A percentile compares a stretch with the other conserved stretches of the same genome.
phyloP scores from a whole-genome alignment of 768 basidiomycete species.

The Candolleomyces aberdarensis region DNA sequence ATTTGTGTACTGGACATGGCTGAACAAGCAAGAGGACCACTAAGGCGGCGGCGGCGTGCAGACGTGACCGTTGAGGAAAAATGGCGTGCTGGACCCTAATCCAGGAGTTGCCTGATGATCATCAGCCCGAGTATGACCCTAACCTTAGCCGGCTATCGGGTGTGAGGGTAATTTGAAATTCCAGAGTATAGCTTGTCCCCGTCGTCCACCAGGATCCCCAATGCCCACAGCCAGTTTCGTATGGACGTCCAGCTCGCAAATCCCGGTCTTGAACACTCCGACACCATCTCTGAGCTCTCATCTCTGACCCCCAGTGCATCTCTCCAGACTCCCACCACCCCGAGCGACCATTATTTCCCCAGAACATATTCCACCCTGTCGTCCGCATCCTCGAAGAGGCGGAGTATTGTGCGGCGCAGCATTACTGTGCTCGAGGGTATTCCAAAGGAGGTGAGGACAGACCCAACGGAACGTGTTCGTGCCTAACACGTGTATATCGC shows the following conservation, averaged over 20 bases:
- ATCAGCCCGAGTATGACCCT: not conserved
- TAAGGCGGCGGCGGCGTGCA: conserved; percentile 5
- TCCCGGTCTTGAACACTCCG: conserved; percentile 1
- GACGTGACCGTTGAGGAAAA: not conserved
- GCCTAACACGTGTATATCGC: conserved; percentile 48
- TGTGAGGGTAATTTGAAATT: too few species aligned
- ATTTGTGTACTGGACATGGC: not conserved
- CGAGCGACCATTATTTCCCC: conserved; percentile 1
- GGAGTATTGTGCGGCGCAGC: conserved; percentile 19
- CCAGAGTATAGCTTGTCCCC: not conserved
- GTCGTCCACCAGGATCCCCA: not conserved
- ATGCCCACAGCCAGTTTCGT: conserved; percentile 4
- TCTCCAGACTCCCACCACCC: conserved; percentile 1
- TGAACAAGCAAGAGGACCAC: not conserved
- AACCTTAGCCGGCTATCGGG: conserved; percentile 11
- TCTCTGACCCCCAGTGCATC: not conserved
- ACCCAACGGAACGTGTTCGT: conserved; percentile 19
- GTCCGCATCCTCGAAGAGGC: not conserved
- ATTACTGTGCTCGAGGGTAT: conserved; percentile 25
- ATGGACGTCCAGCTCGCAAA: not conserved
- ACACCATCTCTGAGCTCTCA: conserved; percentile 2
- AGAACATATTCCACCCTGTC: conserved; percentile 2
- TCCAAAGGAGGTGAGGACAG: conserved; percentile 31
- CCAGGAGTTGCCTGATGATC: not conserved
- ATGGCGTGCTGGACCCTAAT: not conserved